Base-by-base conservation (phyloP, 768 basidiomycete species). In the Suillus placidus region DNA sequence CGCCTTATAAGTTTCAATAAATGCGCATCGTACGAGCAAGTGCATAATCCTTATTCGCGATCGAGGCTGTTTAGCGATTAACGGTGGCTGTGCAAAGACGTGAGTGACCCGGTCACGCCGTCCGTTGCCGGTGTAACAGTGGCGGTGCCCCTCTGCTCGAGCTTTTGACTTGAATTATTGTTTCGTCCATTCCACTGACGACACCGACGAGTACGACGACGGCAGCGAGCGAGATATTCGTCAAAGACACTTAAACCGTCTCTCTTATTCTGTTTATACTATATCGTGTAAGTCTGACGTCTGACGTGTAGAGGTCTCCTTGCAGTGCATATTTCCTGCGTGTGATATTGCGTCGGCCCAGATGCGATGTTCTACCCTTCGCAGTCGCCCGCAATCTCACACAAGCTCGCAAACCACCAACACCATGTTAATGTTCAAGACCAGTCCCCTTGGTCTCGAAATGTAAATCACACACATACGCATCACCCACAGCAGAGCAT, bases 301-400 rank as follows among this genome's bases (percentile, higher is more conserved):
- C 58, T 30, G 58, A 60, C 58, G 40, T 60, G 58, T 60, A 60
- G 40, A 42, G 38, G 51, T 58, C 37, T 40, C 23, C 26, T 60
- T 42, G 18, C 30, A 40, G 38, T 32, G 40, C 58, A 60, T 60
- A 60, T 42, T 42, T 60, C 58, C 9, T 60, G 12, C 34, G 54
- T 55, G 64, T 62, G n/a, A 38, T 64, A 47, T 63, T 63, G 40
- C 32, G 64, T 42, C 43, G 60, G 63, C 69, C 71, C 79, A 77
- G 77, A 84, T 83, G 83, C 82, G 67, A 93, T 93, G 91, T 93
- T 91, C 81, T 93, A 91, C 79, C 84, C 91, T 73, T 91, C 92
- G 75, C 91, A 91, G 78, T 92, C 92, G 69, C 91, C 92, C 74
- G 90, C 87, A 74, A 88, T 93, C 74, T 81, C 84, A 69, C 91